phyloP scores from a whole-genome alignment of 2,329 filamentous ascomycete species.

The Xylaria sp. region DNA sequence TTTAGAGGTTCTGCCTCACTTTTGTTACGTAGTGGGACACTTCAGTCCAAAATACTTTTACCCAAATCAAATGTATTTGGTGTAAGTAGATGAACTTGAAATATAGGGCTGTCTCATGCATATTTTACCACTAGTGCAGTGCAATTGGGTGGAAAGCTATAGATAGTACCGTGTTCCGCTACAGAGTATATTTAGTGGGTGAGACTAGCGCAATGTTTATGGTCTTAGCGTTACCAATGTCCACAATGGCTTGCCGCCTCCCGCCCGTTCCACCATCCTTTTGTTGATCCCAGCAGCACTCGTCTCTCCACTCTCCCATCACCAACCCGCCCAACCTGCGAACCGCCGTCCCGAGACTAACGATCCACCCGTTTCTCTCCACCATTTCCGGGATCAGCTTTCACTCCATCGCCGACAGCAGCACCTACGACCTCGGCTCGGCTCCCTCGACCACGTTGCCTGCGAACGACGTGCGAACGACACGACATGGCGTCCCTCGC shows the following conservation, averaged over 20 bases:
- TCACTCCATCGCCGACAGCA: constrained; percentile 12
- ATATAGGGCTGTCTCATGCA: neutral
- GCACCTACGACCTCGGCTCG: neutral
- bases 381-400: constrained; percentile 18
- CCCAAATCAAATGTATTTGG: neutral
- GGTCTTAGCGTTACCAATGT: neutral
- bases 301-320: constrained; percentile 10
- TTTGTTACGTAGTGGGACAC: neutral
- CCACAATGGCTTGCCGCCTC: constrained; percentile 1
- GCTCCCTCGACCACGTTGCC: neutral
- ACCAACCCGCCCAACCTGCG: constrained; percentile 18
- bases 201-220: neutral
- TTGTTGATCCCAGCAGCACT: neutral
- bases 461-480: neutral
- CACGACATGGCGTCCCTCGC: constrained; percentile 45
- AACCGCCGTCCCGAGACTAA: constrained; percentile 26
- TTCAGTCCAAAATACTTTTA: neutral
- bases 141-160: neutral
- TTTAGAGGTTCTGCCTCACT: neutral
- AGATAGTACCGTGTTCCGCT: neutral
- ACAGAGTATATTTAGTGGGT: neutral
- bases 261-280: constrained; percentile 11
- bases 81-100: neutral
- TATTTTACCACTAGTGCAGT: too few species aligned
- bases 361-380: constrained; percentile 30